These are phyloP conservation scores for Quercus suber DNA, from an alignment of 306 rosid genomes.

Conservation along the genomic window DNA sequence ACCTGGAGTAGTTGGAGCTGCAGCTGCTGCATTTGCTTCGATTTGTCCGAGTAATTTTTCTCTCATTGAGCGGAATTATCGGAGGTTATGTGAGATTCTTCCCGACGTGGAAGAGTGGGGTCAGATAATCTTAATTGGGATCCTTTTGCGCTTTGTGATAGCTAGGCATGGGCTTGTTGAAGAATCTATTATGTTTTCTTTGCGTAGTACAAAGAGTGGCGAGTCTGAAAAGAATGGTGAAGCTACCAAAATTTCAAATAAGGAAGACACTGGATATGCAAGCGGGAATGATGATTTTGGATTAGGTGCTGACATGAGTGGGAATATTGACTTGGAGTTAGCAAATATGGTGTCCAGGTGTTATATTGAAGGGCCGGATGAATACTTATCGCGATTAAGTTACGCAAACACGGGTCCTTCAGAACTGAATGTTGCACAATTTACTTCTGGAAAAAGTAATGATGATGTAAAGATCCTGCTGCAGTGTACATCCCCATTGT, in stretches of 20 bases:
- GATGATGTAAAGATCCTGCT: conserved; percentile 81
- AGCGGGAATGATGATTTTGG: conserved; percentile 41
- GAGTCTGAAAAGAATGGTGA: conserved; percentile 38
- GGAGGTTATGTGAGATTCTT: conserved; percentile 77
- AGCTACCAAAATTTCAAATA: conserved; percentile 17
- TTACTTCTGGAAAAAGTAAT: conserved; percentile 50
- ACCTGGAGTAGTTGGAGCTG: conserved; percentile 94
- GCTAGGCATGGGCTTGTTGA: conserved; percentile 82
- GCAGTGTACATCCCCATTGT: conserved; percentile 84
- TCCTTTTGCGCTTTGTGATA: conserved; percentile 77
- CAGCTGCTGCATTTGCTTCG: conserved; percentile 90
- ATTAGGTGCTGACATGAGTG: conserved; percentile 23
- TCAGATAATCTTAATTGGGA: conserved; percentile 79
- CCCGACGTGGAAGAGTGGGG: conserved; percentile 99
- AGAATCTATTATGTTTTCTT: conserved; percentile 75
- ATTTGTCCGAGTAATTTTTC: conserved; percentile 84
- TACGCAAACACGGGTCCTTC: conserved; percentile 41
- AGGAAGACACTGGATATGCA: conserved; percentile 40
- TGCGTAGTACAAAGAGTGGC: conserved; percentile 30
- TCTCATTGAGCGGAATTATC: conserved; percentile 67
- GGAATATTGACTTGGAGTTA: conserved; percentile 41
- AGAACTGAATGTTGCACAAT: conserved; percentile 47
- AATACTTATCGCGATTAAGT: conserved; percentile 79
- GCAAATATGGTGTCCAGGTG: conserved; percentile 58
- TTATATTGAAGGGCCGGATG: conserved; percentile 92